Evolutionary conservation across 192 early-diverging fungal species (phyloP).

Genomic region (Spizellomyces sp.): DNA sequence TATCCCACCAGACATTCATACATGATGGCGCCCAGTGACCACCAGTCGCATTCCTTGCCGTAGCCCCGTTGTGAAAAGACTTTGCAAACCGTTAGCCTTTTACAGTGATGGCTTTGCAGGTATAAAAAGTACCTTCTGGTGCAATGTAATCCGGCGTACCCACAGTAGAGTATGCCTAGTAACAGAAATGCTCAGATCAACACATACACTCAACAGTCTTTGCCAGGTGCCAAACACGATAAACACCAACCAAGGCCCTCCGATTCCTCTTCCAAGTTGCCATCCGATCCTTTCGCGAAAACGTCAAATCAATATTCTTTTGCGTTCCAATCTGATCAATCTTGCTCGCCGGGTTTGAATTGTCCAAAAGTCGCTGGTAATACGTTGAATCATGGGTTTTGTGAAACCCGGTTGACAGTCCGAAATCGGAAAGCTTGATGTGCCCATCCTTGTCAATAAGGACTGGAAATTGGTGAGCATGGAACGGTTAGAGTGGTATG

Average conservation of each 20-base stretch:
- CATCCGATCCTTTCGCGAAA: slow-evolving; percentile 91
- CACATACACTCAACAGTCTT: slow-evolving; percentile 34
- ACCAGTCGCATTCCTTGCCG: slow-evolving; percentile 98
- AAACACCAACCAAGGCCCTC: slow-evolving; percentile 60
- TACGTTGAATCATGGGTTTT: slow-evolving; percentile 98
- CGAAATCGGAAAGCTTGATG: slow-evolving; percentile 99
- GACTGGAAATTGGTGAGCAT: slow-evolving; percentile 22
- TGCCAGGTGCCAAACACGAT: too few relatives aligned
- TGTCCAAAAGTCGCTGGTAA: slow-evolving; percentile 63
- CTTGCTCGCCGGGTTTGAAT: slow-evolving; percentile 32
- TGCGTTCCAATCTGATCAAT: slow-evolving; percentile 38
- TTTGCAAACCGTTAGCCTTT: slow-evolving; percentile 24
- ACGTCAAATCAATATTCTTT: slow-evolving; percentile 89
- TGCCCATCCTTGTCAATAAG: slow-evolving; percentile 98
- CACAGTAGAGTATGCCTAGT: slow-evolving; percentile 88
- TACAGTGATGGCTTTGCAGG: neutral
- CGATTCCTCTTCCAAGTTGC: slow-evolving; percentile 99
- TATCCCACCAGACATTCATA: slow-evolving; percentile 98
- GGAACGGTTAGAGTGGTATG: neutral
- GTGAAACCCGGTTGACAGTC: slow-evolving; percentile 99
- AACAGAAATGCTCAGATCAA: slow-evolving; percentile 33
- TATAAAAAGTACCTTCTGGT: slow-evolving; percentile 67
- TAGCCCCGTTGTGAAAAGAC: slow-evolving; percentile 95
- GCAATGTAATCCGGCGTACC: slow-evolving; percentile 99
- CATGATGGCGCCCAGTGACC: slow-evolving; percentile 99